Base-by-base conservation (phyloP, 441 rosid species). In the Metrosideros polymorpha region DNA sequence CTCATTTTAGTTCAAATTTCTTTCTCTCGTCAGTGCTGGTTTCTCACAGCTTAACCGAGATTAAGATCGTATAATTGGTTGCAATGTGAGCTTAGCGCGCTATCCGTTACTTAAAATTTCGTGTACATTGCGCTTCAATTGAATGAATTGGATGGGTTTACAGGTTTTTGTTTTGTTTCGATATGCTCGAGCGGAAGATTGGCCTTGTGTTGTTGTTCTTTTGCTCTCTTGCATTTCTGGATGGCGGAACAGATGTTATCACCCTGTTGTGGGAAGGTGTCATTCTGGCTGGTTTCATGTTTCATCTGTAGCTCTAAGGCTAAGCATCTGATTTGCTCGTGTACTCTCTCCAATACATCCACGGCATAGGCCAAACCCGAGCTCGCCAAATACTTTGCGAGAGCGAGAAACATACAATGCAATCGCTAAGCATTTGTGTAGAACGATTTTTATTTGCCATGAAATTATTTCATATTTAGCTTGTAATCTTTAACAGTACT, bases 341-440 rank as follows among this genome's bases (percentile, higher is more conserved):
- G 97, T 95, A 84, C 90, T 95, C 99, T 84, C 98, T 96, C 86
- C 98, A 91, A 89, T 96, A 94, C 91, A 90, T 96, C 87, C 98
- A 96, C 59, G 98, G 99, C 32, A 86, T 96, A 75, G 99, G 98
- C 45, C 92, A 97, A 59, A 84, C 93, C 3, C 91, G 90, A 43
- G 93, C 97, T 88, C 95, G 96, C 50, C 90, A 94, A 88, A 95
- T 97, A 47, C 97, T 96, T 5, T 59, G 84, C 57, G 96, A 95
- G 51, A 49, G 51, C 51, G 15, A 12, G 51, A 49, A 49, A 49
- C 17, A 49, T 49, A 13, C 17, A 12, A 49, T 5, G 51, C 51
- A 49, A 49, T 49, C 4, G 15, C 51, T 49, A 49, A 51, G 53
- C 19, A 51, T 51, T 51, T 51, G 54, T 49, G 51, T 49, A 49